phyloP scores from a whole-genome alignment of 83 land plant species.

The Isoetes engelmannii region DNA sequence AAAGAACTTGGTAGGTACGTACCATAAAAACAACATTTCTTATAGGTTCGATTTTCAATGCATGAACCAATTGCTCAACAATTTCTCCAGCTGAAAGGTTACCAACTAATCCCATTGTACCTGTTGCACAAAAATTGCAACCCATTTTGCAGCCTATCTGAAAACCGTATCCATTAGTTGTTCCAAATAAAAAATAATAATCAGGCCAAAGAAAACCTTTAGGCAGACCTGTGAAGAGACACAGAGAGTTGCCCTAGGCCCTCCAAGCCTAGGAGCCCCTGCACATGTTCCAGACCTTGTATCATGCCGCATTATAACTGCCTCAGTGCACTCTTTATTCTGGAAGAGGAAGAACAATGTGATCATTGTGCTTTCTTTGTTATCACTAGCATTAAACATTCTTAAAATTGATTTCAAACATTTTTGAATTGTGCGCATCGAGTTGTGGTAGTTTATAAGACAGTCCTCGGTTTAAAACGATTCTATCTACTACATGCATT shows the following conservation, averaged over 20 bases:
- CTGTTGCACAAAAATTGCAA: slow-evolving; percentile 96
- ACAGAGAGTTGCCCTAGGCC: slow-evolving; percentile 78
- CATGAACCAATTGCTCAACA: slow-evolving; percentile 96
- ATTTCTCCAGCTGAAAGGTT: slow-evolving; percentile 93
- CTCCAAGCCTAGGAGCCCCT: slow-evolving; percentile 80
- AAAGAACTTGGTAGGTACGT: slow-evolving; percentile 3
- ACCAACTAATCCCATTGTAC: slow-evolving; percentile 92
- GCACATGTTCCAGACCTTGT: slow-evolving; percentile 67
- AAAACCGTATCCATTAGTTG: not conserved
- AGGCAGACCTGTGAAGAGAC: slow-evolving; percentile 83
- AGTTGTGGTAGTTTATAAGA: too few species aligned
- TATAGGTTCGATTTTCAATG: slow-evolving; percentile 56
- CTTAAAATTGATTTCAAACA: too few species aligned
- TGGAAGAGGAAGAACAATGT: slow-evolving; percentile 12
- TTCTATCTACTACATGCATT: too few species aligned
- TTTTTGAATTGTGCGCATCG: too few species aligned
- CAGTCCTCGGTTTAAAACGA: too few species aligned
- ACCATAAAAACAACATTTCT: slow-evolving; percentile 98
- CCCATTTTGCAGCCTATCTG: slow-evolving; percentile 99
- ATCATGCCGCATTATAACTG: slow-evolving; percentile 91
- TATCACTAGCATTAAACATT: too few species aligned
- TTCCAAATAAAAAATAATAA: too few species aligned
- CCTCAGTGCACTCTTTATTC: slow-evolving; percentile 78
- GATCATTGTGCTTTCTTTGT: too few species aligned
- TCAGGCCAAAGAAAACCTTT: not conserved